Evolutionary conservation across 2,329 filamentous ascomycete species (phyloP), one percentile per base, ranked within the genome.

Genomic region (Hypoxylon sp.): DNA sequence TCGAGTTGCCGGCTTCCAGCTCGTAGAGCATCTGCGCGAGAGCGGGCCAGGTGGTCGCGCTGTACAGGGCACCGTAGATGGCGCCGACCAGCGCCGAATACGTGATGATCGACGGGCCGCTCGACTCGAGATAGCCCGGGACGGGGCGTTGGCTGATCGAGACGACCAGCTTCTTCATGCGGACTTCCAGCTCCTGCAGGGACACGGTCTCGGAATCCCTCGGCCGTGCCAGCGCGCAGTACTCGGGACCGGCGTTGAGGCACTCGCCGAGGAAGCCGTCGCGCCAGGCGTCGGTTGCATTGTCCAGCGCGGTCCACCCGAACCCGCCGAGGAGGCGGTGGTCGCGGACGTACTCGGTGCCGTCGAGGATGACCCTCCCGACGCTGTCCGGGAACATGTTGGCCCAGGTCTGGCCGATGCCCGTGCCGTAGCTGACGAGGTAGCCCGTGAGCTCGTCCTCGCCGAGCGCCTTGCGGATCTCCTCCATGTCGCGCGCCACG

Each of bases 241-340:
- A 64, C 3, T 77, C 66, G 1, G 78, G 77, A 0, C 81, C 80
- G 5, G 80, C 79, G 2, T 76, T 74, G 46, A 82, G 38, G 40
- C 81, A 83, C 59, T 81, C 79, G 18, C 79, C 79, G 2, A 83
- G 68, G 47, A 83, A 81, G 11, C 80, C 80, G 52, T 82, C 79
- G 20, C 70, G 73, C 77, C 78, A 82, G 1, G 78, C 78, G 57
- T 82, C 67, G 0, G 80, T 82, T 5, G 71, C 76, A 57, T 82
- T 82, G 53, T 81, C 79, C 3, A 82, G 72, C 3, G 79, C 74
- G 0, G 77, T 76, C 73, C 74, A 79, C 3, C 78, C 79, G 55
- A 80, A 81, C 0, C 79, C 79, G 10, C 75, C 79, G 1, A 80
- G 70, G 5, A 74, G 55, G 7, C 79, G 76, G 41, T 81, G 76